Evolutionary conservation across 2,329 filamentous ascomycete species (phyloP), one percentile per base, ranked within the genome.

Genomic region (Huntiella abstrusa): DNA sequence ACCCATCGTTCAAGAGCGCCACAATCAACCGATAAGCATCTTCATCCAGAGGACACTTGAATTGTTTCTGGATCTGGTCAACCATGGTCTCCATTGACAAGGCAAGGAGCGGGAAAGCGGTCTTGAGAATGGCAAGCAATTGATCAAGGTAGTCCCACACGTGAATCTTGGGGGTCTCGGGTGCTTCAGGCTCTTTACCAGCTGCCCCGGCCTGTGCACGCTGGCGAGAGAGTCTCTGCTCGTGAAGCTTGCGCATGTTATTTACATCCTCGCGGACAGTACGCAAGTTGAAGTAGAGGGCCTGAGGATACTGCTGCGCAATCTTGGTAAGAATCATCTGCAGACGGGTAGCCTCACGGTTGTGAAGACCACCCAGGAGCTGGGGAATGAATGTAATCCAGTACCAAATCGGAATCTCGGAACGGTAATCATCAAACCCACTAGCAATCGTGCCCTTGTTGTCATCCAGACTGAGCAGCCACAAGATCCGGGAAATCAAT

Each of bases 381-480:
- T 99, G 91, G 13, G 91, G 91, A 52, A 99, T 96, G 60, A 93
- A 98, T 0, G 88, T 96, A 54, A 96, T 95, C 91, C 91, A 99
- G 64, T 96, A 98, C 91, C 91, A 99, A 10, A 93, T 85, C 0
- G 87, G 86, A 2, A 86, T 93, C 55, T 98, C 92, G 44, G 91
- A 91, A 67, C 96, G 95, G 66, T 91, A 98, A 54, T 88, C 84
- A 53, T 94, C 85, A 54, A 95, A 98, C 10, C 88, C 85, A 54
- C 77, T 70, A 0, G 84, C 81, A 50, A 98, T 79, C 34, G 74
- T 80, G 10, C 84, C 84, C 57, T 85, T 84, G 0, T 83, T 70
- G 56, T 95, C 86, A 57, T 98, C 91, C 53, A 98, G 68, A 61
- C 88, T 96, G 39, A 98, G 72, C 40, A 98, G 70, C 91, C 91